These are phyloP conservation scores for Claviceps purpurea DNA, from an alignment of 2,329 filamentous ascomycete species.

Conservation along the genomic window DNA sequence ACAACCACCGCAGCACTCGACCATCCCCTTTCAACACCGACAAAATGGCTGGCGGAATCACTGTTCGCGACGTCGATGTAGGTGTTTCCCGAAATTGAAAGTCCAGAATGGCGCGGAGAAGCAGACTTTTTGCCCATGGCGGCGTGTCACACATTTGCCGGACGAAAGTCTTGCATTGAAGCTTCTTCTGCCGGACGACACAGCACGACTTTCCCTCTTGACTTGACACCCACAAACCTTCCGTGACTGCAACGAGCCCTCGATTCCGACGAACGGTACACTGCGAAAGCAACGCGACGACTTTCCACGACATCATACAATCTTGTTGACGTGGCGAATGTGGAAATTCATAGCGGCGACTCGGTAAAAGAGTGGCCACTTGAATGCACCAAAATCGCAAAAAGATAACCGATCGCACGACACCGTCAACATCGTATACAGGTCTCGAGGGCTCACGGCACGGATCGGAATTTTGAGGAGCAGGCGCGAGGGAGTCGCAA, in stretches of 20 bases:
- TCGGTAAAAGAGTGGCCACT: no score
- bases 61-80: conserved; percentile 78
- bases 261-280: background rate
- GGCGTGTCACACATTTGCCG: background rate
- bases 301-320: background rate
- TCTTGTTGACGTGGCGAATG: background rate
- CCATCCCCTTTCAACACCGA: conserved; percentile 32
- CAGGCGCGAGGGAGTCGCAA: conserved; percentile 62
- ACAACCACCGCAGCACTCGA: conserved; percentile 10
- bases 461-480: conserved; percentile 30
- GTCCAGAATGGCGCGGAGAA: background rate
- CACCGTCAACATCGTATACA: no score
- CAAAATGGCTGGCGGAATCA: conserved; percentile 69
- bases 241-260: background rate
- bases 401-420: no score
- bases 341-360: no score
- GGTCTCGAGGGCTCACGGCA: conserved; percentile 6
- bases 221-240: conserved; percentile 3
- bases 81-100: conserved; percentile 27
- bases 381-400: no score
- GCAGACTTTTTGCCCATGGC: background rate
- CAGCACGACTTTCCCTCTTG: background rate
- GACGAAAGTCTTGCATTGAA: background rate
- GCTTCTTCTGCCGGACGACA: background rate
- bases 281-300: background rate